Conservation (phyloP, 768 basidiomycete genomes). For the Auricularia auricula-judae region DNA sequence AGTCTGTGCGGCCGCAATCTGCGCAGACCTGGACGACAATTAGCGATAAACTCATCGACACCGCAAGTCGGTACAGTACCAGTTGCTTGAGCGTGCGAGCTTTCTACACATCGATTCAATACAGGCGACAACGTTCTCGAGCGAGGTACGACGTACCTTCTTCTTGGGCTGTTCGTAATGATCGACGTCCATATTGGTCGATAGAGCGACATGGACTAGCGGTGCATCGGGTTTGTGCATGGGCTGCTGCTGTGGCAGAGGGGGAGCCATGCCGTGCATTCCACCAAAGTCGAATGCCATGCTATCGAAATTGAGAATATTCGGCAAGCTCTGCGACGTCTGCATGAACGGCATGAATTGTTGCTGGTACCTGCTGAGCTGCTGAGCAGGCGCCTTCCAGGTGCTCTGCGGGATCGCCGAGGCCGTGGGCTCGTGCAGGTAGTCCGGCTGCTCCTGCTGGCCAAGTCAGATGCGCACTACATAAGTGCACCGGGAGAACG, state of each 20-base stretch:
- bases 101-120: not conserved
- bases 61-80: not conserved
- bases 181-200: constrained; percentile 14
- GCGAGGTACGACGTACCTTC: constrained; percentile 32
- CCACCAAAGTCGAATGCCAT: constrained; percentile 17
- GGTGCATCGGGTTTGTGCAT: not conserved
- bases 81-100: not conserved
- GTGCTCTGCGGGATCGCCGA: not conserved
- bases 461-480: not conserved
- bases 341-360: not conserved
- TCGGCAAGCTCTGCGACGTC: not conserved
- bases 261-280: constrained; percentile 14
- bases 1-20: constrained; percentile 89
- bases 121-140: not conserved
- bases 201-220: not conserved
- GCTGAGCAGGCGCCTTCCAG: not conserved
- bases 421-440: not conserved
- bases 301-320: constrained; percentile 15
- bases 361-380: not conserved
- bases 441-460: not conserved
- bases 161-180: constrained; percentile 52
- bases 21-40: constrained; percentile 46
- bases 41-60: not conserved
- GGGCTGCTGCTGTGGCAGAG: constrained; percentile 25
- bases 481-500: not conserved